A percentile compares a stretch with the other conserved stretches of the same genome.
Conservation (phyloP, 352 stramenopile genomes). For the Phytophthora vignae region DNA sequence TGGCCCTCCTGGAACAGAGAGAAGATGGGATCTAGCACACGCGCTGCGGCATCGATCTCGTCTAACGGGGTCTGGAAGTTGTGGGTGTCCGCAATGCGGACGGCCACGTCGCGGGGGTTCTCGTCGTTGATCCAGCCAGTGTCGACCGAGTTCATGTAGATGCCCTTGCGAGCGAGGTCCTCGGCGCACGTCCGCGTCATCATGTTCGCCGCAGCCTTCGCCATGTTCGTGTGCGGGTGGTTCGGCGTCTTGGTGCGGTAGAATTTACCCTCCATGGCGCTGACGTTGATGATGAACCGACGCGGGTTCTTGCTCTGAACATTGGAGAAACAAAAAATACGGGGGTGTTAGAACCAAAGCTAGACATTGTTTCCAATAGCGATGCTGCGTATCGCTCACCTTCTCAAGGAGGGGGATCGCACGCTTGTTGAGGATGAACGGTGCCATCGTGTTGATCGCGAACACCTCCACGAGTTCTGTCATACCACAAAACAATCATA, state of each 20-base stretch:
- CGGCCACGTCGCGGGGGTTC: conserved; percentile 93
- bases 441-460: conserved; percentile 94
- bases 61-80: conserved; percentile 97
- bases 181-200: conserved; percentile 93
- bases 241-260: conserved; percentile 95
- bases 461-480: conserved; percentile 84
- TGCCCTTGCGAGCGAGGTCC: conserved; percentile 86
- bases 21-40: conserved; percentile 96
- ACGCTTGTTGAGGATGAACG: conserved; percentile 94
- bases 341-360: conserved; percentile 13
- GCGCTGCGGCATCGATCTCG: conserved; percentile 94
- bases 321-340: conserved; percentile 6
- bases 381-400: conserved; percentile 27
- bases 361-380: not conserved
- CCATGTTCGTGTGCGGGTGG: conserved; percentile 97
- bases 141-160: conserved; percentile 97
- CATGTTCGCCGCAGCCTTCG: conserved; percentile 97
- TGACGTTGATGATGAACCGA: conserved; percentile 95
- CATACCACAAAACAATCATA: conserved; percentile 9
- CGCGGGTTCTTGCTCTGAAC: conserved; percentile 52
- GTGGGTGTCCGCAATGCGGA: conserved; percentile 90
- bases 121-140: conserved; percentile 98
- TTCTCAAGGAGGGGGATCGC: conserved; percentile 70
- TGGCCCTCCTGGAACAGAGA: conserved; percentile 61
- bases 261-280: conserved; percentile 97